Base-by-base conservation (phyloP, 192 early-diverging fungal species). In the Ambispora gerdemannii region DNA sequence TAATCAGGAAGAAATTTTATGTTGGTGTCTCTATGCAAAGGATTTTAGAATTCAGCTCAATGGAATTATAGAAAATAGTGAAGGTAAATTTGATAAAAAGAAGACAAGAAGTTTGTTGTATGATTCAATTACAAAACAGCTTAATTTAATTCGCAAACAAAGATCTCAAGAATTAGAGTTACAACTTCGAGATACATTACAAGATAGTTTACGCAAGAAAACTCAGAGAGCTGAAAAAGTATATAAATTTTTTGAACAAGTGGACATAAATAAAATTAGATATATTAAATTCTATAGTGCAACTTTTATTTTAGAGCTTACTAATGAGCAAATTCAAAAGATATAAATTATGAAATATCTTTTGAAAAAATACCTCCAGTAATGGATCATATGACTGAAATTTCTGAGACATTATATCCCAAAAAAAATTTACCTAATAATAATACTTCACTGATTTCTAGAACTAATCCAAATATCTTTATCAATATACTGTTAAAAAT, bases 381-480 rank as follows among this genome's bases (percentile, higher is more conserved):
- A 56, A 13, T 20, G 20, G 31, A 61, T 65, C 63, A 65, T 47
- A 65, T 65, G 63, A 65, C 47, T 65, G 63, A 32, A 65, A 65
- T 65, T 65, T 65, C 63, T 1, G 50, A 3, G 25, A 65, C 63
- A 27, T n/a, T 35, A 25, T 34, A 25, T 65, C 47, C 13, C 47
- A 36, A 65, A 65, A 65, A 65, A 50, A 20, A 50, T 50, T 2
- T 4, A 50, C 43, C 36, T 17, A 25, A 65, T n/a, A n/a, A n/a
- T n/a, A n/a, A n/a, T n/a, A n/a, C n/a, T n/a, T n/a, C n/a, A n/a
- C n/a, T n/a, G n/a, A n/a, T n/a, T n/a, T n/a, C n/a, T n/a, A n/a
- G n/a, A n/a, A n/a, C n/a, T n/a, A n/a, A n/a, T n/a, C n/a, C n/a
- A 35, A 63, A 38, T 13, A 24, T 27, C 36, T 63, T 63, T 47